Percentiles rank a stretch among this genome's conserved stretches.
Conservation (phyloP, 352 stramenopile species). For the Pythium periplocum region DNA sequence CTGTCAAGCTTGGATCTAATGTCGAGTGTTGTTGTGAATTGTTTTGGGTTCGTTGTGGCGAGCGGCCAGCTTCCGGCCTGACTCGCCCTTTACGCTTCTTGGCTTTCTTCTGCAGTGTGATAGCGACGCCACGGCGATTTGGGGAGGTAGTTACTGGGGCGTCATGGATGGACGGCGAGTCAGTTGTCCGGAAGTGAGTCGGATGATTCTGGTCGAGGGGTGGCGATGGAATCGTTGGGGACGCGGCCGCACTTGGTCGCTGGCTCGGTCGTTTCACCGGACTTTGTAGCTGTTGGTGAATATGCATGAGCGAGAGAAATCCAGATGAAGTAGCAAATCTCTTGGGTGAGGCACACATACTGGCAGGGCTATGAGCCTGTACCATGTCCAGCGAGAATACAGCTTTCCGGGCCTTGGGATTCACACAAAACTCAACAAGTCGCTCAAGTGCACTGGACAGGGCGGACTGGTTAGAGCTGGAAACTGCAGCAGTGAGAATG, state of each 20-base stretch:
- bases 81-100: background rate
- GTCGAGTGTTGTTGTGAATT: slow-evolving; percentile 6
- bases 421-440: slow-evolving; percentile 44
- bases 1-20: slow-evolving; percentile 4
- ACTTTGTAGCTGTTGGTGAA: slow-evolving; percentile 39
- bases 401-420: slow-evolving; percentile 14
- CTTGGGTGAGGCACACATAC: slow-evolving; percentile 37
- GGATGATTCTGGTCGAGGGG: too few relatives aligned
- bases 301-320: slow-evolving; percentile 31
- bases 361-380: slow-evolving; percentile 24
- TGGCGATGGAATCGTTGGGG: too few relatives aligned
- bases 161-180: too few relatives aligned
- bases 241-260: slow-evolving; percentile 8
- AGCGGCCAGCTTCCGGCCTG: slow-evolving; percentile 8
- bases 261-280: slow-evolving; percentile 53
- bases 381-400: slow-evolving; percentile 33
- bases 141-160: too few relatives aligned
- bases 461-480: background rate
- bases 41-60: slow-evolving; percentile 6
- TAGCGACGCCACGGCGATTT: too few relatives aligned
- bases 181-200: too few relatives aligned
- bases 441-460: slow-evolving; percentile 33
- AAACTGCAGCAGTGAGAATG: slow-evolving; percentile 21
- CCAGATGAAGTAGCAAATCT: slow-evolving; percentile 1
- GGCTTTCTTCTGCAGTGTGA: too few relatives aligned